Base-by-base conservation (phyloP, 164 flowering plant species). In the Nymphaea colorata region DNA sequence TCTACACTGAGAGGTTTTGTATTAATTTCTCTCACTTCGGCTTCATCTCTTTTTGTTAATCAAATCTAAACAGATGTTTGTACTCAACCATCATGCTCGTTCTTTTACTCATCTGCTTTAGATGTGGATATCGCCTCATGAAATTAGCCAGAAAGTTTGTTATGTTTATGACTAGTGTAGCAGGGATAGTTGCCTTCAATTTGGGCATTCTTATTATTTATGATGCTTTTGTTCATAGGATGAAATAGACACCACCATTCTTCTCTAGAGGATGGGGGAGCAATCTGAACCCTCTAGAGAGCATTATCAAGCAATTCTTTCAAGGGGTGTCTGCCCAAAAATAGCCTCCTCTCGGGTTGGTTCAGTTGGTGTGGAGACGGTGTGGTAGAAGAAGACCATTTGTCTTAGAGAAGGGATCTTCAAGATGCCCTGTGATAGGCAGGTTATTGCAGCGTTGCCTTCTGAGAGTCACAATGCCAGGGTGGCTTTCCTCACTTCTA, bases 261-360 rank as follows among this genome's bases (percentile, higher is more conserved):
- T 94, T 94, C 68, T 94, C 99, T 0, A 77, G 86, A 70, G 99
- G 99, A 57, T 94, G 96, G 99, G 99, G 98, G 2, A 62, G 75
- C 53, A 86, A 87, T 85, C 91, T 94, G 67, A 92, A 87, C 61
- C 74, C 85, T 64, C 70, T 94, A 11, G 99, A 91, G 79, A 83
- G 68, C 66, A 73, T 91, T 86, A 86, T 88, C 69, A 84, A 82
- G 70, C 89, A 90, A 72, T 74, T 88, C 43, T 90, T 91, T 71
- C 99, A 97, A 5, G 84, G 84, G 18, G 69, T 79, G 14, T 88
- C 74, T 43, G 83, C 81, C 25, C 88, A 85, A 70, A 83, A 76
- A 62, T 88, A 85, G 96, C 87, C 96, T n/a, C 36, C 36, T 25
- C 99, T 98, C 5, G 67, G 15, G 25, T 67, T 83, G 80, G 74